phyloP scores from a whole-genome alignment of 306 rosid genomes.

The Sophora flavescens region DNA sequence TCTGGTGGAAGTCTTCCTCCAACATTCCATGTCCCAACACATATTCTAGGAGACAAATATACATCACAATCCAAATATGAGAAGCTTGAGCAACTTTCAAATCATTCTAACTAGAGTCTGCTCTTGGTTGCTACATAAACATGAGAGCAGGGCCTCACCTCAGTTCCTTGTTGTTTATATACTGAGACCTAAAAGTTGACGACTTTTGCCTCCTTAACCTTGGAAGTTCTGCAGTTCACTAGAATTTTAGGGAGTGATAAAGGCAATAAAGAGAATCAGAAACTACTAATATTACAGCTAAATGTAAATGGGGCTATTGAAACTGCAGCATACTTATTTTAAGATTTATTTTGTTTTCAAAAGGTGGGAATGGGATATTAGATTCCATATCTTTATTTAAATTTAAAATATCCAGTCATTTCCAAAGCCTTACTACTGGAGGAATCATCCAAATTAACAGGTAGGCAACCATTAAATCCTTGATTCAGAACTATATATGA shows the following conservation, averaged over 20 bases:
- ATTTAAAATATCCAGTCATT: not conserved
- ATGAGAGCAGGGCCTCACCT: conserved; percentile 57
- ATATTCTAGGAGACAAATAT: conserved; percentile 60
- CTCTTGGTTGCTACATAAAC: conserved; percentile 24
- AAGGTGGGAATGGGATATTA: not conserved
- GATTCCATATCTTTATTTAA: not conserved
- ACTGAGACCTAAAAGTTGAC: conserved; percentile 78
- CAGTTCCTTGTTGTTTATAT: conserved; percentile 77
- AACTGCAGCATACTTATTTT: not conserved
- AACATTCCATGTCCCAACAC: conserved; percentile 92
- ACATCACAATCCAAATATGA: conserved; percentile 38
- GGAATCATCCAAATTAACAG: not conserved
- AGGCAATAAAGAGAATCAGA: conserved; percentile 13
- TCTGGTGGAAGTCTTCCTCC: conserved; percentile 88
- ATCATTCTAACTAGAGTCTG: conserved; percentile 29
- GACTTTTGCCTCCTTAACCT: conserved; percentile 87
- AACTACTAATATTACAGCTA: not conserved
- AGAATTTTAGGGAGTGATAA: conserved; percentile 22
- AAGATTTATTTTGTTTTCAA: not conserved
- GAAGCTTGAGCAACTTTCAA: conserved; percentile 36
- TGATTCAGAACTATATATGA: conserved; percentile 10
- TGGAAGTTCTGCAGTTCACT: conserved; percentile 64
- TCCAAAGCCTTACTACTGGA: not conserved
- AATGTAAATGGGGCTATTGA: conserved; percentile 13
- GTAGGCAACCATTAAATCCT: not conserved